Evolutionary conservation across 1,284 basidiomycete genomes (phyloP).

Genomic region (Porogramme epimiltina): DNA sequence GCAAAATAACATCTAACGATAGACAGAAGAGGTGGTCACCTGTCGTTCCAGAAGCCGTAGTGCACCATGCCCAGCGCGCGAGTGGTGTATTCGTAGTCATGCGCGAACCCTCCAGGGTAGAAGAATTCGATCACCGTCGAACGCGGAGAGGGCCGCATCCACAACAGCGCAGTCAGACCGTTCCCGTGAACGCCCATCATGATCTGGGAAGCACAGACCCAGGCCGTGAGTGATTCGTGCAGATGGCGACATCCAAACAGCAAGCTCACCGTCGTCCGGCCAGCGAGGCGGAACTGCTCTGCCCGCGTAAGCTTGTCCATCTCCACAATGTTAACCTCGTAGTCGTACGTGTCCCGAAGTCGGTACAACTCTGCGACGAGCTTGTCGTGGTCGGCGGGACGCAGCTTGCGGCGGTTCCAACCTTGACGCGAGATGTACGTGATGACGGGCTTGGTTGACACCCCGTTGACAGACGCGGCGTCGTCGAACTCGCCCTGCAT

Average conservation of each 20-base stretch:
- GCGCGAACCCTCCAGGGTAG: constrained; percentile 82
- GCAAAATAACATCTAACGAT: not conserved
- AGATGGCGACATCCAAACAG: not conserved
- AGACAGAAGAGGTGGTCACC: constrained; percentile 33
- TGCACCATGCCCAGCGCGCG: constrained; percentile 82
- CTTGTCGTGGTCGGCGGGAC: constrained; percentile 63
- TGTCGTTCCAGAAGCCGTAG: constrained; percentile 81
- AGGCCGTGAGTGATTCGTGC: not conserved
- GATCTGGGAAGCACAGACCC: constrained; percentile 51
- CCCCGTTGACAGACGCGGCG: constrained; percentile 28
- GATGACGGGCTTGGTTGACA: constrained; percentile 60
- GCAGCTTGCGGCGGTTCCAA: constrained; percentile 80
- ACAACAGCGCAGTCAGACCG: constrained; percentile 79
- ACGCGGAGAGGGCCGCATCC: constrained; percentile 79
- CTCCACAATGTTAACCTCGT: constrained; percentile 83
- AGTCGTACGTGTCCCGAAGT: constrained; percentile 71
- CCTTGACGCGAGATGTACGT: constrained; percentile 86
- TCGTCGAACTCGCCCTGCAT: constrained; percentile 47
- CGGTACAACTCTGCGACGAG: constrained; percentile 65
- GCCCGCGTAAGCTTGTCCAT: constrained; percentile 79
- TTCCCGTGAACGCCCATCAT: constrained; percentile 90
- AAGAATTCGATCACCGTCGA: constrained; percentile 90
- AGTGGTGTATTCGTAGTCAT: constrained; percentile 84
- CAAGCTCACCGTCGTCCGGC: constrained; percentile 73
- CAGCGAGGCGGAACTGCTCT: constrained; percentile 79